A percentile compares a stretch with the other conserved stretches of the same genome.
These are phyloP conservation scores for Flaveria sonorensis DNA, from an alignment of 129 eudicot genomes.

Conservation along the genomic window DNA sequence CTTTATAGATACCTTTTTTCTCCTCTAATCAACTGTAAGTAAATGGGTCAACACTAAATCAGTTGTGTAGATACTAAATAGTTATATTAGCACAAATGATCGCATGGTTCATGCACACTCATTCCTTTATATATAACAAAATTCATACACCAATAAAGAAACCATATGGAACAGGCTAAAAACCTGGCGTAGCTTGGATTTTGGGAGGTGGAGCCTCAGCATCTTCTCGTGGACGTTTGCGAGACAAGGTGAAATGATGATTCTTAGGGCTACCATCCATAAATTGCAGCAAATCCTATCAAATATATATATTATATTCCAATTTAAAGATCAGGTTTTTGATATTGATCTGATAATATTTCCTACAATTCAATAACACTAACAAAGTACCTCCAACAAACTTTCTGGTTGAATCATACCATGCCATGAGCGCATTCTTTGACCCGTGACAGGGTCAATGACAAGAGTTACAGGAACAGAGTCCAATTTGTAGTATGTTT, in stretches of 20 bases:
- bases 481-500: constrained; percentile 83
- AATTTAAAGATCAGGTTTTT: constrained; percentile 1
- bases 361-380: not conserved
- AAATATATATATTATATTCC: not conserved
- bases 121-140: not conserved
- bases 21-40: not conserved
- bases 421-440: constrained; percentile 94
- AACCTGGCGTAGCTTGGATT: constrained; percentile 44
- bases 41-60: not conserved
- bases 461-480: constrained; percentile 77
- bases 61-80: not conserved
- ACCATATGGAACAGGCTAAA: not conserved
- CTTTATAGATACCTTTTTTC: not conserved
- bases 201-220: constrained; percentile 50
- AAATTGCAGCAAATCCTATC: constrained; percentile 77
- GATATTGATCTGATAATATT: not conserved
- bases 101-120: not conserved
- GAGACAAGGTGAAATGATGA: constrained; percentile 67
- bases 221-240: constrained; percentile 82
- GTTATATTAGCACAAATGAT: not conserved
- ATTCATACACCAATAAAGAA: not conserved
- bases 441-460: constrained; percentile 93
- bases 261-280: constrained; percentile 82
- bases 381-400: constrained; percentile 66
- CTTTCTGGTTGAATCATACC: constrained; percentile 96